Evolutionary conservation across 495 filamentous ascomycete species (phyloP).

Genomic region (Aspergillus avenaceus): DNA sequence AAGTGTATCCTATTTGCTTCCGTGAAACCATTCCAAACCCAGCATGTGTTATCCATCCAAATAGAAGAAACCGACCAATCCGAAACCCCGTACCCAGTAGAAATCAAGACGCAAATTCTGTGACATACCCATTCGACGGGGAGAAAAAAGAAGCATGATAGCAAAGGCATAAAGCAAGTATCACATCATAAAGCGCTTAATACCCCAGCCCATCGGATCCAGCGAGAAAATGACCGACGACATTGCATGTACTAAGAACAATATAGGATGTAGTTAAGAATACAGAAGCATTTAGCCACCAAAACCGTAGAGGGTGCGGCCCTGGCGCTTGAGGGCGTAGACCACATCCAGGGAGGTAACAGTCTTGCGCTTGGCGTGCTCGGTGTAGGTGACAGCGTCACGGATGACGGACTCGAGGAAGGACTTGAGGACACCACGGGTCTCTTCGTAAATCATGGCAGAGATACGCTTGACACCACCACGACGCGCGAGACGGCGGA

Average conservation of each 20-base stretch:
- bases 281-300: conserved; percentile 69
- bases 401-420: conserved; percentile 70
- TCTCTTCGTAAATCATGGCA: conserved; percentile 69
- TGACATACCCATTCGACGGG: neutral
- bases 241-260: neutral
- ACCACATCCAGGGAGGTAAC: conserved; percentile 94
- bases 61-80: conserved; percentile 20
- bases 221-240: neutral
- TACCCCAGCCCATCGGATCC: neutral
- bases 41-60: neutral
- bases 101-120: neutral
- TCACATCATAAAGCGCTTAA: neutral
- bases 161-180: too few species aligned
- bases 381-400: conserved; percentile 97
- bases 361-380: conserved; percentile 97
- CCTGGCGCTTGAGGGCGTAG: conserved; percentile 92
- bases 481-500: conserved; percentile 62
- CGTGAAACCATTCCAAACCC: neutral
- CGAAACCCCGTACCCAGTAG: conserved; percentile 22
- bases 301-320: conserved; percentile 96
- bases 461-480: conserved; percentile 65
- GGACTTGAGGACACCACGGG: conserved; percentile 62
- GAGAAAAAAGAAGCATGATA: too few species aligned
- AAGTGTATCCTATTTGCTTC: too few species aligned
- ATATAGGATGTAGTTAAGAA: conserved; percentile 1